These are phyloP conservation scores for Capsicum chinense DNA, from an alignment of 257 asterid genomes.

Conservation along the genomic window DNA sequence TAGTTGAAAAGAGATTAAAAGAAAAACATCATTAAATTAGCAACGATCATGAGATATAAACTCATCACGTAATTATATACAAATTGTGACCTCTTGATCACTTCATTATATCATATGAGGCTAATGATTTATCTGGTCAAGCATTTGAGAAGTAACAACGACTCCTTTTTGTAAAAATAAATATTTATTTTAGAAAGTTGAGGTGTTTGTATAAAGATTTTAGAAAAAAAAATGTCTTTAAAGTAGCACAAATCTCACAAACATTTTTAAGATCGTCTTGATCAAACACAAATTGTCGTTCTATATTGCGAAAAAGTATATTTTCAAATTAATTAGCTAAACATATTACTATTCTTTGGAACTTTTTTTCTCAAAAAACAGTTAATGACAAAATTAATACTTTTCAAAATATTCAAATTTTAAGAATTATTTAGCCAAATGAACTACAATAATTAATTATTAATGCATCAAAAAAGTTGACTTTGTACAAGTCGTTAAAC, in stretches of 20 bases:
- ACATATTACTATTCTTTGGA: no score
- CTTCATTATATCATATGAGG: no score
- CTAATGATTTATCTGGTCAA: no score
- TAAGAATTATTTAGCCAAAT: no score
- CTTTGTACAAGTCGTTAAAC: background rate
- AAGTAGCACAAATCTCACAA: background rate
- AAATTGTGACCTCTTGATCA: background rate
- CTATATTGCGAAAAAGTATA: background rate
- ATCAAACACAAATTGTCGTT: background rate
- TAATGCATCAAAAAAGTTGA: background rate
- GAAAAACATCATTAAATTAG: no score
- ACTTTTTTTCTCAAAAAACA: background rate
- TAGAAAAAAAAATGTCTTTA: no score
- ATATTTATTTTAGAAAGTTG: background rate
- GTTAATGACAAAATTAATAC: background rate
- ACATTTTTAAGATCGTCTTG: background rate
- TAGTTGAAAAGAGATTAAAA: background rate
- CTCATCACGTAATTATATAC: background rate
- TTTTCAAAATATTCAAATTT: no score
- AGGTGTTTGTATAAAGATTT: background rate
- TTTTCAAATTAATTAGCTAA: background rate
- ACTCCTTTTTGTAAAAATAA: no score
- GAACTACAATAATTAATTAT: no score
- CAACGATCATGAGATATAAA: background rate
- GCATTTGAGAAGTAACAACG: no score